Evolutionary conservation across 192 early-diverging fungal species (phyloP).

Genomic region (Linnemannia schmuckeri): DNA sequence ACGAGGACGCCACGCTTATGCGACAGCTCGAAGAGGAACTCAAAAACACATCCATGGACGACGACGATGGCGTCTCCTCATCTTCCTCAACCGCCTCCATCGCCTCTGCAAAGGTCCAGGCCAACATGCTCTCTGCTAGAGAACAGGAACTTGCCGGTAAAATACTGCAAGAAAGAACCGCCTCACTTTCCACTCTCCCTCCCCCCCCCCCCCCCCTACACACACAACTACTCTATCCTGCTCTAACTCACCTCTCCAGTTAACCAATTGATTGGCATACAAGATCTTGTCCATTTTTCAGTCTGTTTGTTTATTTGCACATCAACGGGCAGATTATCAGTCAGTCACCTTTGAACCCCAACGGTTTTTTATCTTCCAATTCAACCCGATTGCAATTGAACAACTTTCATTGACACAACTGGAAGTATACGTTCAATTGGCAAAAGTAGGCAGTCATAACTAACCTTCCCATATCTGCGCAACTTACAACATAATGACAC

Average conservation of each 20-base stretch:
- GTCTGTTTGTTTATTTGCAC: too few species aligned
- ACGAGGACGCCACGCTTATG: constrained; percentile 33
- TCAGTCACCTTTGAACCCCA: not conserved
- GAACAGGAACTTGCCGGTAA: constrained; percentile 56
- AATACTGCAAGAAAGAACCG: not conserved
- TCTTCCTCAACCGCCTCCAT: not conserved
- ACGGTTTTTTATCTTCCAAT: constrained; percentile 4
- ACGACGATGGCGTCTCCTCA: constrained; percentile 18
- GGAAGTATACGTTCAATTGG: not conserved
- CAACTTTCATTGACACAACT: not conserved
- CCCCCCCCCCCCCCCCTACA: too few species aligned
- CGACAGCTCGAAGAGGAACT: constrained; percentile 36
- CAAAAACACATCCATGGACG: constrained; percentile 35
- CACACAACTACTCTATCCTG: not conserved
- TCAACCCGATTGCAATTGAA: not conserved
- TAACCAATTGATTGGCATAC: too few species aligned
- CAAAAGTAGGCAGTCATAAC: not conserved
- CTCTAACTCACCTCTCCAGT: not conserved
- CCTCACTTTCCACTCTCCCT: not conserved
- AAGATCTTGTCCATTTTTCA: not conserved
- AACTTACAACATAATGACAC: not conserved
- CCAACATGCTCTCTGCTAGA: constrained; percentile 42
- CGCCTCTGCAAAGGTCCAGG: constrained; percentile 20
- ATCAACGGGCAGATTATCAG: not conserved
- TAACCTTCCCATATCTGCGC: not conserved